Percentiles rank a stretch among this genome's conserved stretches.
These are phyloP conservation scores for Diutina mesorugosa DNA, from an alignment of 1,139 yeast genomes.

Conservation along the genomic window DNA sequence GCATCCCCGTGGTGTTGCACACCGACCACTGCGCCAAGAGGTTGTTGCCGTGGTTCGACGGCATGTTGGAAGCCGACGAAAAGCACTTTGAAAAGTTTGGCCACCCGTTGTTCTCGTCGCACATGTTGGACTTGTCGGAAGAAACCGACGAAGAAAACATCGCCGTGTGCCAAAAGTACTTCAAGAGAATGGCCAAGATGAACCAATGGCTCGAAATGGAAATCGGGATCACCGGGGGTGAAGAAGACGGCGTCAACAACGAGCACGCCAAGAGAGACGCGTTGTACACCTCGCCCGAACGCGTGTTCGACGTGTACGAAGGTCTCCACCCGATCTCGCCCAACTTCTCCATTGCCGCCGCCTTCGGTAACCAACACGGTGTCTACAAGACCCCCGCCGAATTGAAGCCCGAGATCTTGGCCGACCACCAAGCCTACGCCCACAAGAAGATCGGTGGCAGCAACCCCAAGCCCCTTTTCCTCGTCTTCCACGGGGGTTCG, in stretches of 20 bases:
- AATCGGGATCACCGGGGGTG: constrained; percentile 99
- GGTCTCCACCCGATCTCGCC: constrained; percentile 89
- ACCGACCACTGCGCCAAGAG: constrained; percentile 99
- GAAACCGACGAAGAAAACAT: constrained; percentile 95
- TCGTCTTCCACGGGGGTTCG: constrained; percentile 99
- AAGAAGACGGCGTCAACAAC: constrained; percentile 99
- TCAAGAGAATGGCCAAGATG: constrained; percentile 87
- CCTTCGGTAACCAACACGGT: constrained; percentile 99
- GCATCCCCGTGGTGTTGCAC: constrained; percentile 93
- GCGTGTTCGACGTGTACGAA: constrained; percentile 82
- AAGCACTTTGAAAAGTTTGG: constrained; percentile 77
- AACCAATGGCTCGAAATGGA: constrained; percentile 99
- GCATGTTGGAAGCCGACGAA: constrained; percentile 95
- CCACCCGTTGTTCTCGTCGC: constrained; percentile 95
- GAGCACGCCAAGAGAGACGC: constrained; percentile 79
- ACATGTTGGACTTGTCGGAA: constrained; percentile 97
- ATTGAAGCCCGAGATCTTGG: constrained; percentile 85
- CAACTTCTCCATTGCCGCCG: constrained; percentile 98
- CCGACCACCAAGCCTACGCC: constrained; percentile 88
- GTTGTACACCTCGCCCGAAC: constrained; percentile 92
- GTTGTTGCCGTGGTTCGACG: constrained; percentile 96
- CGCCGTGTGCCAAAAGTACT: constrained; percentile 87
- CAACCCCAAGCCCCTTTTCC: constrained; percentile 69
- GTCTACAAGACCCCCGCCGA: constrained; percentile 98
- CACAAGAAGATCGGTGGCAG: constrained; percentile 45